Evolutionary conservation across 208 protist genomes (phyloP), one percentile per base, ranked within the genome.

Genomic region (Trypanosoma lewisi): DNA sequence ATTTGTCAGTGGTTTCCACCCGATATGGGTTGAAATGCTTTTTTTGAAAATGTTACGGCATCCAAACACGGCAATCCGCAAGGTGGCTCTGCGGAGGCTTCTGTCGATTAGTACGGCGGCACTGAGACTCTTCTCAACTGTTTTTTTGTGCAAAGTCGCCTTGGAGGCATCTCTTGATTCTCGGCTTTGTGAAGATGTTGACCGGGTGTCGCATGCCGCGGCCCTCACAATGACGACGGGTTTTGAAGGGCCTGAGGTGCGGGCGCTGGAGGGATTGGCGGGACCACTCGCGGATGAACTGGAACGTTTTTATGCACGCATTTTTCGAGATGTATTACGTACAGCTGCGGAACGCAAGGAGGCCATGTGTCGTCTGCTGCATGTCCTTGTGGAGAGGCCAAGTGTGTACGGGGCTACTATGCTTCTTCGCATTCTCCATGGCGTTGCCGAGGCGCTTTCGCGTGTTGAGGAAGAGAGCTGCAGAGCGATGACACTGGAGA

Each of bases 41-140:
- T 71, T 90, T 28, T 71, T 91, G 27, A 96, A 96, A 68, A 60
- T 93, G 39, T 57, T 91, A 28, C 45, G 77, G 28, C 90, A 96
- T 63, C 85, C 86, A 30, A 96, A 96, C 66, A 47, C 82, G 9
- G 85, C 83, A 6, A 73, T 96, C 8, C 84, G 90, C 25, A 87
- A 89, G 52, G 59, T 88, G 23, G 85, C 67, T 4, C 67, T 96
- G 48, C 77, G 68, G 4, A 73, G 76, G 1, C 30, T 93, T 44
- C 93, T 83, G 84, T 63, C 49, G 5, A 53, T 92, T 58, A 78
- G 75, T n/a, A 23, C 47, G 25, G 27, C 70, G 14, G 65, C 91
- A 11, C 65, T 91, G 39, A 55, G 57, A 14, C 59, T 66, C 14
- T 78, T 96, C 49, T 86, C 85, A 7, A 57, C 48, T 12, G 50